Evolutionary conservation across 108 stramenopile species (phyloP).

Genomic region (Discostella pseudostelligera): DNA sequence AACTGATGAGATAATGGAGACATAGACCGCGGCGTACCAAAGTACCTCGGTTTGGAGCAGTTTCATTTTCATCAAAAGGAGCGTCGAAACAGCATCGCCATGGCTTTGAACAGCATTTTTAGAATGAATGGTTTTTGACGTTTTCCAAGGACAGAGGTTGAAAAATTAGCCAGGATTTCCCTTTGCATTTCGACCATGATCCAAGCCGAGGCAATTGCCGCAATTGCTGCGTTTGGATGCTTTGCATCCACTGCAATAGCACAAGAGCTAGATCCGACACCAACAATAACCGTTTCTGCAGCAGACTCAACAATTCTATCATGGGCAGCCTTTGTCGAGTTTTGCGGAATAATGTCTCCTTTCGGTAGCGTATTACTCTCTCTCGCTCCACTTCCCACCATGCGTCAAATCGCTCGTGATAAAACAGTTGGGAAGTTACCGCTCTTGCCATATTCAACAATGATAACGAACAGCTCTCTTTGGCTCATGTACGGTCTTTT

Average conservation of each 20-base stretch:
- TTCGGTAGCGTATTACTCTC: conserved; percentile 19
- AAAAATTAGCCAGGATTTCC: no score
- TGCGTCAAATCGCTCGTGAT: conserved; percentile 51
- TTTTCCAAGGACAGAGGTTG: no score
- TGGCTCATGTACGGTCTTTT: conserved; percentile 47
- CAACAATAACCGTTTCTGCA: conserved; percentile 6
- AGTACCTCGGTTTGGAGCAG: no score
- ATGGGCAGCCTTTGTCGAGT: conserved; percentile 17
- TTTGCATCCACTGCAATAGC: not conserved
- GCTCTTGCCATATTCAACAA: conserved; percentile 57
- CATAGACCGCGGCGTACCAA: no score
- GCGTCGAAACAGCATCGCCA: no score
- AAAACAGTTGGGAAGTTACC: conserved; percentile 63
- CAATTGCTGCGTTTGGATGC: not conserved
- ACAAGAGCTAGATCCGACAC: conserved; percentile 7
- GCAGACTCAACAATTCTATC: not conserved
- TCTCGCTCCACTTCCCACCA: conserved; percentile 62
- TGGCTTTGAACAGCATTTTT: no score
- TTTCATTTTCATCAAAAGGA: no score
- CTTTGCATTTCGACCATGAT: not conserved
- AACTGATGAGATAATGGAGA: no score
- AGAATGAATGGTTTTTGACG: no score
- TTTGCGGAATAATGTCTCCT: conserved; percentile 26
- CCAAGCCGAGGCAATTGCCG: not conserved
- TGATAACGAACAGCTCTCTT: conserved; percentile 42